Percentiles rank a stretch among this genome's conserved stretches.
Evolutionary conservation across 495 filamentous ascomycete genomes (phyloP).

Genomic region (Thermochaetoides thermophila): DNA sequence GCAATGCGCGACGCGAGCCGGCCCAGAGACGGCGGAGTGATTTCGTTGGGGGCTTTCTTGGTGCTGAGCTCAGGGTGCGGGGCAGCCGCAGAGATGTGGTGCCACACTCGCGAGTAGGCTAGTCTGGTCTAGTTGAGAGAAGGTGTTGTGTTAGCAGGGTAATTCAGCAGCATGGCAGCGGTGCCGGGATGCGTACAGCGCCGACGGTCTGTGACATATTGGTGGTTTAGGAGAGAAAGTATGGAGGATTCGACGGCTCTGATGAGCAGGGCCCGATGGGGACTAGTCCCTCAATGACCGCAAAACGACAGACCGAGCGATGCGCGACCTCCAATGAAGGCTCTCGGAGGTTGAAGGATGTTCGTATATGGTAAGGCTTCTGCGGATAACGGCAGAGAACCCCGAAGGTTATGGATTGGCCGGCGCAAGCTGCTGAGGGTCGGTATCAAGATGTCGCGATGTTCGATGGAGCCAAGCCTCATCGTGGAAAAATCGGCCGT

Average conservation of each 20-base stretch:
- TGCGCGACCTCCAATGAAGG: neutral
- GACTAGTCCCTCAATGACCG: slow-evolving; percentile 16
- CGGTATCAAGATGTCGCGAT: slow-evolving; percentile 10
- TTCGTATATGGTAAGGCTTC: neutral
- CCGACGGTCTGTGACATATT: slow-evolving; percentile 16
- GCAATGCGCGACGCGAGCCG: slow-evolving; percentile 87
- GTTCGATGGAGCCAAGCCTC: slow-evolving; percentile 4
- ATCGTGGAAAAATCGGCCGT: slow-evolving; percentile 6
- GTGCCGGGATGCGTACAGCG: slow-evolving; percentile 5
- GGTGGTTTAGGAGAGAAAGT: slow-evolving; percentile 1
- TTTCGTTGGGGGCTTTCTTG: slow-evolving; percentile 32
- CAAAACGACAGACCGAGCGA: no score
- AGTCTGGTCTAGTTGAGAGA: slow-evolving; percentile 63
- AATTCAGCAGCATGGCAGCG: no score
- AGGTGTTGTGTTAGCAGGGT: slow-evolving; percentile 2
- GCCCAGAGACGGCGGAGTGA: slow-evolving; percentile 58
- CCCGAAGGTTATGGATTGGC: no score
- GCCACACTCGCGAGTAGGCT: slow-evolving; percentile 91
- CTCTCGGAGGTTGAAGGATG: neutral
- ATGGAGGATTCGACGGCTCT: neutral
- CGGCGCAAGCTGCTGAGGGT: slow-evolving; percentile 1
- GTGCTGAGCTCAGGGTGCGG: slow-evolving; percentile 40
- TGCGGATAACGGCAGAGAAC: neutral
- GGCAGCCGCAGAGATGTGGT: slow-evolving; percentile 58
- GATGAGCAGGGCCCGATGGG: slow-evolving; percentile 7